These are phyloP conservation scores for Talaromyces sp. DNA, from an alignment of 2,329 filamentous ascomycete species.

Conservation along the genomic window DNA sequence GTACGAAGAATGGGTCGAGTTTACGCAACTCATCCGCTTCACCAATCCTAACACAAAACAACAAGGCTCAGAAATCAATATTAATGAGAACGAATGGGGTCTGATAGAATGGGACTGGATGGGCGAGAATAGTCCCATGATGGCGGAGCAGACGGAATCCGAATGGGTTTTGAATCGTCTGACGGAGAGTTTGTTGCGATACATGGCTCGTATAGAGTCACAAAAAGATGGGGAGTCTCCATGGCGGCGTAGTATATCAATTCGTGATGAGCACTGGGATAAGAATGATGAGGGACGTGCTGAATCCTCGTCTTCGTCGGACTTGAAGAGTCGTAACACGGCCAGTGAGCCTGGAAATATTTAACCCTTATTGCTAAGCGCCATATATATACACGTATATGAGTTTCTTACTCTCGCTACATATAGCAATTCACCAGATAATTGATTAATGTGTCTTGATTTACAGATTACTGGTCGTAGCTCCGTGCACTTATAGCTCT, in stretches of 20 bases:
- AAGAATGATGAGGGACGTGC: background rate
- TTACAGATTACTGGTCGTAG: background rate
- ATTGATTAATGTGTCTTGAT: background rate
- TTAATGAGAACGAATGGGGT: slow-evolving; percentile 56
- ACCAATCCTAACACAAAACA: slow-evolving; percentile 31
- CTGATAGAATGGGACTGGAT: slow-evolving; percentile 71
- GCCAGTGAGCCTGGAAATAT: background rate
- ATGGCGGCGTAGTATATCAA: background rate
- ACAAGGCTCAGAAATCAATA: slow-evolving; percentile 29
- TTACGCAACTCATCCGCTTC: slow-evolving; percentile 69
- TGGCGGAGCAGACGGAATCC: slow-evolving; percentile 60
- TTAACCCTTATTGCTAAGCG: background rate
- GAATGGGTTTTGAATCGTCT: slow-evolving; percentile 66
- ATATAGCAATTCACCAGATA: background rate
- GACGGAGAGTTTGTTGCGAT: slow-evolving; percentile 60
- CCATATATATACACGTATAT: background rate
- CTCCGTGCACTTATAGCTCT: background rate
- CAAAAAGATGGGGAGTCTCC: background rate
- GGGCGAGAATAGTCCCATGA: slow-evolving; percentile 64
- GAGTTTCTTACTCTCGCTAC: background rate
- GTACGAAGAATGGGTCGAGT: slow-evolving; percentile 85
- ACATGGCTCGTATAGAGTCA: slow-evolving; percentile 26
- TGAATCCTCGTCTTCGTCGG: background rate
- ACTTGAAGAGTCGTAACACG: background rate
- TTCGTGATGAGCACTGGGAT: background rate